Percentiles rank a stretch among this genome's conserved stretches.
These are phyloP conservation scores for Paxillus involutus DNA, from an alignment of 768 basidiomycete genomes.

Conservation along the genomic window DNA sequence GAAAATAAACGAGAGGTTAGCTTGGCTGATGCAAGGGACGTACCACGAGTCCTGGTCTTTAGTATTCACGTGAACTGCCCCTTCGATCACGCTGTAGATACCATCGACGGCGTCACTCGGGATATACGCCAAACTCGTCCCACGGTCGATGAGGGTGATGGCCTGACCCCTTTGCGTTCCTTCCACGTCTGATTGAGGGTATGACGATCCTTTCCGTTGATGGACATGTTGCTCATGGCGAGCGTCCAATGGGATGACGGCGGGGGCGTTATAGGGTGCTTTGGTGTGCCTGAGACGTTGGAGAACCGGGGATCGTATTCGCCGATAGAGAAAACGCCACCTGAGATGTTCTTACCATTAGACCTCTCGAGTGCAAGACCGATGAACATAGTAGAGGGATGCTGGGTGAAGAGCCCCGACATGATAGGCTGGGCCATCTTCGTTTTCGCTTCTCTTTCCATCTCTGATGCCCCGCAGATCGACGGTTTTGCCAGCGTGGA, in stretches of 20 bases:
- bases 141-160: slow-evolving; percentile 43
- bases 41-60: slow-evolving; percentile 35
- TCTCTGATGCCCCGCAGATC: slow-evolving; percentile 19
- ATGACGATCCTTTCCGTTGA: slow-evolving; percentile 29
- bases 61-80: slow-evolving; percentile 34
- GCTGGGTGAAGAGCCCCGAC: slow-evolving; percentile 38
- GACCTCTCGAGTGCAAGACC: too few species aligned
- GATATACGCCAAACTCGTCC: slow-evolving; percentile 35
- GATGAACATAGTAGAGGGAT: too few species aligned
- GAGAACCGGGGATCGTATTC: slow-evolving; percentile 39
- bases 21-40: slow-evolving; percentile 31
- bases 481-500: slow-evolving; percentile 18
- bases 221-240: slow-evolving; percentile 36
- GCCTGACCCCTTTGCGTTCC: slow-evolving; percentile 31
- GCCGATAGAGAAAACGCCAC: slow-evolving; percentile 42
- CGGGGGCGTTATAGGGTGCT: slow-evolving; percentile 34
- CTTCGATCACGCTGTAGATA: slow-evolving; percentile 40
- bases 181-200: slow-evolving; percentile 29
- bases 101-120: slow-evolving; percentile 34
- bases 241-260: slow-evolving; percentile 42
- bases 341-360: slow-evolving; percentile 39
- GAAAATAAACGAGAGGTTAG: slow-evolving; percentile 28
- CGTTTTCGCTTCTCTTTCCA: slow-evolving; percentile 18
- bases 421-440: slow-evolving; percentile 31
- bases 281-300: slow-evolving; percentile 29